These are phyloP conservation scores for Mortierella sp. DNA, from an alignment of 371 early-diverging fungal species.

Conservation along the genomic window DNA sequence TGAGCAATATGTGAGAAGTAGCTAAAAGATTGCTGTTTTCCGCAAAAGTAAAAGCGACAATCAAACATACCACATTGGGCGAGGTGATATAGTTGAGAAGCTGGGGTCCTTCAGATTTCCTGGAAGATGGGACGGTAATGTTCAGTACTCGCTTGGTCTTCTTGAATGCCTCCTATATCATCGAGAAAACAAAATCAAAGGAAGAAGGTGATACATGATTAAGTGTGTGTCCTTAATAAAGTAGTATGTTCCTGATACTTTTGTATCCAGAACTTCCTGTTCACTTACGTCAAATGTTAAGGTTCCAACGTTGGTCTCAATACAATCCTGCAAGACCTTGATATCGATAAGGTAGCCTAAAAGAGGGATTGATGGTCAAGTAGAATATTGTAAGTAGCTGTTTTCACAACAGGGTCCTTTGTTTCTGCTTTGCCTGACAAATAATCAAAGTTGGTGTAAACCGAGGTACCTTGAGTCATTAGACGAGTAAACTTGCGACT, in stretches of 20 bases:
- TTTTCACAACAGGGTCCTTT: neutral
- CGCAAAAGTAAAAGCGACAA: neutral
- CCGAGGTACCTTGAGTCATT: conserved; percentile 69
- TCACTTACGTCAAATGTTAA: conserved; percentile 74
- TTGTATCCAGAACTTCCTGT: neutral
- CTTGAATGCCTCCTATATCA: conserved; percentile 73
- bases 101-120: conserved; percentile 80
- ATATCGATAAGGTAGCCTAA: conserved; percentile 81
- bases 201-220: neutral
- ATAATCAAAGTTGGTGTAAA: neutral
- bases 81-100: conserved; percentile 81
- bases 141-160: conserved; percentile 77
- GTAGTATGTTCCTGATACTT: neutral
- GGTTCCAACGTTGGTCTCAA: conserved; percentile 77
- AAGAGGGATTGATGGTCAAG: neutral
- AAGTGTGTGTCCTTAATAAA: neutral
- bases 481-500: conserved; percentile 73
- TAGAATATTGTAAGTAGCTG: neutral
- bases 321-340: conserved; percentile 77
- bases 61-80: conserved; percentile 77
- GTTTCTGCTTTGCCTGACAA: no score
- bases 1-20: neutral
- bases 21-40: neutral
- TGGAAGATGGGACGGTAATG: conserved; percentile 78
- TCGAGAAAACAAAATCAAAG: neutral